A percentile compares a stretch with the other conserved stretches of the same genome.
These are phyloP conservation scores for Xylariaceae sp. DNA, from an alignment of 2,329 filamentous ascomycete genomes.

Conservation along the genomic window DNA sequence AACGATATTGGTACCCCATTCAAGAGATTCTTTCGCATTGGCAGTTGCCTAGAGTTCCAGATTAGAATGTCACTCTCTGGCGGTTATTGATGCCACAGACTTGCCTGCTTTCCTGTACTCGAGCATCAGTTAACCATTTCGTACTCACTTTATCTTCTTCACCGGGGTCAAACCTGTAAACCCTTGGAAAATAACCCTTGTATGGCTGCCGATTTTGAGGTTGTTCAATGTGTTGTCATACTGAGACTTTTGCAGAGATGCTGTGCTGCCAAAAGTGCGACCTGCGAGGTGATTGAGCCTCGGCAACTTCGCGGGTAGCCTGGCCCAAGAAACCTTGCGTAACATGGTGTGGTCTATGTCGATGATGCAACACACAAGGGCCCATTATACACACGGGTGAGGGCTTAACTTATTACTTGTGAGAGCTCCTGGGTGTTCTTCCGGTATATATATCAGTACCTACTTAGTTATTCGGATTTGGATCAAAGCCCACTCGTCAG, in stretches of 20 bases:
- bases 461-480: too few relatives aligned
- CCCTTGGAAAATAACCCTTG: conserved; percentile 38
- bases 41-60: conserved; percentile 56
- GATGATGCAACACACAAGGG: too few relatives aligned
- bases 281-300: conserved; percentile 4
- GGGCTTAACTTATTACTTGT: too few relatives aligned
- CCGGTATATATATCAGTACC: too few relatives aligned
- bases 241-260: conserved; percentile 5
- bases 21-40: conserved; percentile 71
- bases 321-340: too few relatives aligned
- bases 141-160: not conserved
- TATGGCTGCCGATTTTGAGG: conserved; percentile 35
- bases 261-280: conserved; percentile 18
- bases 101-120: conserved; percentile 20
- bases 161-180: conserved; percentile 31
- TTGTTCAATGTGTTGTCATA: conserved; percentile 32
- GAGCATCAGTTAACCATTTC: not conserved
- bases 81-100: not conserved
- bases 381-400: too few relatives aligned
- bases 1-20: conserved; percentile 76
- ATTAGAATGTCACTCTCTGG: not conserved
- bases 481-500: too few relatives aligned
- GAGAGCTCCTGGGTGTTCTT: too few relatives aligned
- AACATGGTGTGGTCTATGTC: too few relatives aligned
- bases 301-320: not conserved